Percentiles rank a stretch among this genome's conserved stretches.
Conservation (phyloP, 2,329 filamentous ascomycete species). For the Coniochaeta sp. region DNA sequence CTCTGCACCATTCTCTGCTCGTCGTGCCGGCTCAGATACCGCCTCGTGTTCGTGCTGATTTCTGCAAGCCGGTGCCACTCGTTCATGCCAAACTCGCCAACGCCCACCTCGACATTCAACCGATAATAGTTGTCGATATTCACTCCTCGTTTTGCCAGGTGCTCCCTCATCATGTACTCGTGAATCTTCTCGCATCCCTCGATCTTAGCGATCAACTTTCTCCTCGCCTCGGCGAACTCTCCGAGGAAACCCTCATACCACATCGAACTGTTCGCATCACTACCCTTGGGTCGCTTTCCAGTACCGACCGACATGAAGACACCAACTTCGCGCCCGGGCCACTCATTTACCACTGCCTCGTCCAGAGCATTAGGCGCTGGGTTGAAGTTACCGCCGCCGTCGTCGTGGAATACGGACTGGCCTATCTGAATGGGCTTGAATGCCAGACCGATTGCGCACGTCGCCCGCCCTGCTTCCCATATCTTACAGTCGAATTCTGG, state of each 20-base stretch:
- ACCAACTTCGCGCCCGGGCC: conserved; percentile 87
- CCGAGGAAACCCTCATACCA: conserved; percentile 96
- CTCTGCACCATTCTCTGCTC: conserved; percentile 72
- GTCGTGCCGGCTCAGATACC: conserved; percentile 67
- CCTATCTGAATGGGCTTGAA: conserved; percentile 96
- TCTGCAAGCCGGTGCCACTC: conserved; percentile 93
- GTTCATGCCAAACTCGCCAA: conserved; percentile 98
- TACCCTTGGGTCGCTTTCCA: conserved; percentile 64
- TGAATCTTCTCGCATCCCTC: conserved; percentile 92
- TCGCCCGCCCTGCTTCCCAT: conserved; percentile 96
- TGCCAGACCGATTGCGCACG: conserved; percentile 79
- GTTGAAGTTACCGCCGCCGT: conserved; percentile 87
- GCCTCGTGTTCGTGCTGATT: conserved; percentile 85
- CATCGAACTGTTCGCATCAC: conserved; percentile 62
- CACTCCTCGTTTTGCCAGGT: conserved; percentile 69
- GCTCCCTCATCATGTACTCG: conserved; percentile 73
- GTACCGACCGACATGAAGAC: conserved; percentile 94
- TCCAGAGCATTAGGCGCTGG: conserved; percentile 79
- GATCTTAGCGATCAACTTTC: conserved; percentile 81
- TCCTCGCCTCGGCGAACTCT: conserved; percentile 83
- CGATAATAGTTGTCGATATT: conserved; percentile 89
- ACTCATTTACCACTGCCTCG: conserved; percentile 87
- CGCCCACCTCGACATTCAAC: conserved; percentile 92
- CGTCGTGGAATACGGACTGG: conserved; percentile 89
- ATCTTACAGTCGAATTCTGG: conserved; percentile 92